These are phyloP conservation scores for Cladobotryum protrusum DNA, from an alignment of 2,329 filamentous ascomycete species.

Conservation along the genomic window DNA sequence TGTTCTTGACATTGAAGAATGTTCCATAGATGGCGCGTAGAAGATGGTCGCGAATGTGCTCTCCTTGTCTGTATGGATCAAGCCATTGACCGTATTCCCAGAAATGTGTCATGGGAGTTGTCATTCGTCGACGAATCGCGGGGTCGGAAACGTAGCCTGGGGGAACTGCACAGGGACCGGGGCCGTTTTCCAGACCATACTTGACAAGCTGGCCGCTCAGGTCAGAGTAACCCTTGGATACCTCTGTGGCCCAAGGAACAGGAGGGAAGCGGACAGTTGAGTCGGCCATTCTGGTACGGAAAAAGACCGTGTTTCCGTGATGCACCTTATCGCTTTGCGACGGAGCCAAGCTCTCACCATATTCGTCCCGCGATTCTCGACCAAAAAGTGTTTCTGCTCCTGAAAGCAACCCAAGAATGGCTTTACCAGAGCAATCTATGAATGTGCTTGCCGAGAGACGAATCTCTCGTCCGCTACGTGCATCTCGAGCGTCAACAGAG, in stretches of 20 bases:
- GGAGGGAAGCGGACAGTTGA: conserved; percentile 1
- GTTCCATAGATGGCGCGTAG: conserved; percentile 3
- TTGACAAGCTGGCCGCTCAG: conserved; percentile 2
- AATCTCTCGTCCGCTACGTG: neutral
- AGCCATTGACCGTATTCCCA: conserved; percentile 3
- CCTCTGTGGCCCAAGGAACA: conserved; percentile 5
- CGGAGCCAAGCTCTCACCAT: conserved; percentile 4
- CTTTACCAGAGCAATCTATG: conserved; percentile 3
- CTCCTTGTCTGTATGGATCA: neutral
- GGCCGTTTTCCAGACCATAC: conserved; percentile 2
- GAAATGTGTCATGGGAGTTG: neutral
- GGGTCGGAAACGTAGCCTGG: neutral
- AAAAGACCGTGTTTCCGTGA: conserved; percentile 4
- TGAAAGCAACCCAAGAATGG: neutral
- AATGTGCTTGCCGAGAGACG: neutral
- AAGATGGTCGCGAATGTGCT: conserved; percentile 1
- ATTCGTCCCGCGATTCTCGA: neutral
- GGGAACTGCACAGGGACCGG: neutral
- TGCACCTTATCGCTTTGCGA: neutral
- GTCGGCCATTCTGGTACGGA: neutral
- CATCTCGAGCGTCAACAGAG: conserved; percentile 1
- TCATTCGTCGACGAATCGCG: neutral
- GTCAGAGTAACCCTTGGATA: conserved; percentile 1
- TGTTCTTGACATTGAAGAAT: neutral
- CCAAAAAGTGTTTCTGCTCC: conserved; percentile 2